phyloP scores from a whole-genome alignment of 192 early-diverging fungal species.

The Bifiguratus adelaidae region DNA sequence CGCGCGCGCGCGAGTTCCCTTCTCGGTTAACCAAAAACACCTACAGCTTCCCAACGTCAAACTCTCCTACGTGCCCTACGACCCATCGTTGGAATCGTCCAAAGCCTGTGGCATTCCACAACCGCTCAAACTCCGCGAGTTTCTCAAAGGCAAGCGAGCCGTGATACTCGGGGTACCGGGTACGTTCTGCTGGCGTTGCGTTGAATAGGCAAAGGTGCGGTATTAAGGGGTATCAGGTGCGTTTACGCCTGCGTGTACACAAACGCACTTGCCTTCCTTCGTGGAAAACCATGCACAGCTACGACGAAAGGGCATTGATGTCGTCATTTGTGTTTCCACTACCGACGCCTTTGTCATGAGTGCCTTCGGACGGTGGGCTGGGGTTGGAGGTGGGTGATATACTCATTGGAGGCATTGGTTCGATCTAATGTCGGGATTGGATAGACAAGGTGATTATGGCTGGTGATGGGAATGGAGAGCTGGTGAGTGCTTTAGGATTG shows the following conservation, averaged over 20 bases:
- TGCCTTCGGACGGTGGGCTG: slow-evolving; percentile 34
- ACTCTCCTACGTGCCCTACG: slow-evolving; percentile 14
- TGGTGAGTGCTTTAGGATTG: slow-evolving; percentile 57
- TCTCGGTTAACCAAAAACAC: no score
- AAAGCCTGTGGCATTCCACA: slow-evolving; percentile 3
- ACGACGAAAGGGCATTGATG: slow-evolving; percentile 55
- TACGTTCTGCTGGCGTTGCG: no score
- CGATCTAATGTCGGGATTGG: no score
- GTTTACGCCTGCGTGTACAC: slow-evolving; percentile 54
- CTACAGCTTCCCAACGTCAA: slow-evolving; percentile 12
- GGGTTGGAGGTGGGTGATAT: no score
- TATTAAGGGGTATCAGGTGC: no score
- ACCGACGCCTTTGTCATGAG: slow-evolving; percentile 43
- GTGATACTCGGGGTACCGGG: slow-evolving; percentile 54
- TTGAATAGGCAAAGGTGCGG: no score
- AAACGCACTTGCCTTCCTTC: slow-evolving; percentile 58
- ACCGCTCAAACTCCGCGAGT: slow-evolving; percentile 18
- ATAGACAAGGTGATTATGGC: slow-evolving; percentile 59
- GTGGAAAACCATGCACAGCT: slow-evolving; percentile 39
- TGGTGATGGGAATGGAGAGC: slow-evolving; percentile 63
- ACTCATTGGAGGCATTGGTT: no score
- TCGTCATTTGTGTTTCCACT: slow-evolving; percentile 53
- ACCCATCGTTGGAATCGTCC: slow-evolving; percentile 8
- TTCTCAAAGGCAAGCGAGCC: slow-evolving; percentile 50
- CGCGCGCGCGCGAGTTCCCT: no score